These are phyloP conservation scores for Beauveria medogensis DNA, from an alignment of 2,329 filamentous ascomycete genomes.

Conservation along the genomic window DNA sequence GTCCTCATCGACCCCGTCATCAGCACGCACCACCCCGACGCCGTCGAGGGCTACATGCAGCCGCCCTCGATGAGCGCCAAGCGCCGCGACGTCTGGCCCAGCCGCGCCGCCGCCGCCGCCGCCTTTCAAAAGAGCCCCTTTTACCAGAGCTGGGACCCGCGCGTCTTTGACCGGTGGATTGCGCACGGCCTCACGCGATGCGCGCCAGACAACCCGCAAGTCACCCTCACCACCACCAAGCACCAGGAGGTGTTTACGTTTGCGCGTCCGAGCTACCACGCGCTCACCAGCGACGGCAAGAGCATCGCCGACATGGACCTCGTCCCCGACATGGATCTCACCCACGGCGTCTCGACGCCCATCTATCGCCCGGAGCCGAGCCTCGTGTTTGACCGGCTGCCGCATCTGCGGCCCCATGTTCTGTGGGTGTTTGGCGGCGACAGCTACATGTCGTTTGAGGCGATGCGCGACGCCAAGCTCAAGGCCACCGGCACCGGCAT, in stretches of 20 bases:
- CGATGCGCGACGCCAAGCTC: constrained; percentile 50
- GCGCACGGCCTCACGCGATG: constrained; percentile 66
- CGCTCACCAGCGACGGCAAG: constrained; percentile 29
- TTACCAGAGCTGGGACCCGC: constrained; percentile 73
- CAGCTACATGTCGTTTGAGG: constrained; percentile 47
- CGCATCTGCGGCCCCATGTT: constrained; percentile 53
- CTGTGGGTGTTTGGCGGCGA: constrained; percentile 61
- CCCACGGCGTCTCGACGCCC: constrained; percentile 32
- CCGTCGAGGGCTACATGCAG: constrained; percentile 24
- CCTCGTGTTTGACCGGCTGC: constrained; percentile 48
- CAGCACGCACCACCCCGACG: constrained; percentile 34
- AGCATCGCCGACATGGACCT: constrained; percentile 31
- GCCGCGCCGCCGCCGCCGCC: constrained; percentile 56
- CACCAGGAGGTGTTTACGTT: constrained; percentile 72
- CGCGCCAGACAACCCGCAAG: constrained; percentile 31
- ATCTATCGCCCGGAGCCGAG: constrained; percentile 62
- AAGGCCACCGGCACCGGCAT: constrained; percentile 54
- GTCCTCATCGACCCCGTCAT: constrained; percentile 84
- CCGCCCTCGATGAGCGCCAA: constrained; percentile 55
- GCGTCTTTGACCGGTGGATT: constrained; percentile 59
- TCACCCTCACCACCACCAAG: constrained; percentile 73
- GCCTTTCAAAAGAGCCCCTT: constrained; percentile 59
- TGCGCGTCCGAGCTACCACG: constrained; percentile 50
- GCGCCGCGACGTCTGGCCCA: constrained; percentile 78
- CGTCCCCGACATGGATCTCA: constrained; percentile 38